Base-by-base conservation (phyloP, 352 stramenopile genomes). In the Globisporangium apiculatum region DNA sequence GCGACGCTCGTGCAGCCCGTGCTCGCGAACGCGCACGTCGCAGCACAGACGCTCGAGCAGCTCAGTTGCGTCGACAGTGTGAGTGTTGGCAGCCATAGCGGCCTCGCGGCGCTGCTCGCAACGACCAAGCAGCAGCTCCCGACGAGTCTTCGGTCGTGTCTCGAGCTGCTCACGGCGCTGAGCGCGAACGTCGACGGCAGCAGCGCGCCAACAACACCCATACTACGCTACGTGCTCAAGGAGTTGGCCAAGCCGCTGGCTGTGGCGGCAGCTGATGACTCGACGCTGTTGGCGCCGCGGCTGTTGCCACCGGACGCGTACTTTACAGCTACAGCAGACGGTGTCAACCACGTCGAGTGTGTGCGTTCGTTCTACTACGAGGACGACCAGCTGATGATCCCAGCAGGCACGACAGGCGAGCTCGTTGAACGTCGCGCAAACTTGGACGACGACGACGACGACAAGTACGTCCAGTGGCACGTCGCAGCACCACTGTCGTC, bases 351-450 rank as follows among this genome's bases (percentile, higher is more conserved):
- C 8, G 65, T 87, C 0, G 52, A 70, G 36, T 87, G 76, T 48
- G 75, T 56, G 11, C 72, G 61, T 9, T 72, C 79, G 5, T 89
- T 89, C 60, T 69, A 73, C 8, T 89, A 89, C 49, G 65, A 76
- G 46, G 66, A 70, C 35, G 71, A 79, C 43, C 62, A 66, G 3
- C n/a, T 86, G 7, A 53, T 72, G 9, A 71, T 89, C 37, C 64
- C 69, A 51, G 68, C 53, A n/a, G 72, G 76, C 24, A 79, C 75
- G 7, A 50, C 69, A 17, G 79, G 79, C 11, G 45, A 57, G 58
- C 14, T 65, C 55, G 51, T 45, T 7, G 48, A 67, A 62, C 48
- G 68, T 14, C 49, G 24, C 8, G 24, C 4, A 6, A 37, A 14
- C 38, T n/a, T 11, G 3, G 71, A 76, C 38, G 53, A 17, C 7